These are phyloP conservation scores for Nevesoporus exiguus DNA, from an alignment of 768 basidiomycete genomes.

Conservation along the genomic window DNA sequence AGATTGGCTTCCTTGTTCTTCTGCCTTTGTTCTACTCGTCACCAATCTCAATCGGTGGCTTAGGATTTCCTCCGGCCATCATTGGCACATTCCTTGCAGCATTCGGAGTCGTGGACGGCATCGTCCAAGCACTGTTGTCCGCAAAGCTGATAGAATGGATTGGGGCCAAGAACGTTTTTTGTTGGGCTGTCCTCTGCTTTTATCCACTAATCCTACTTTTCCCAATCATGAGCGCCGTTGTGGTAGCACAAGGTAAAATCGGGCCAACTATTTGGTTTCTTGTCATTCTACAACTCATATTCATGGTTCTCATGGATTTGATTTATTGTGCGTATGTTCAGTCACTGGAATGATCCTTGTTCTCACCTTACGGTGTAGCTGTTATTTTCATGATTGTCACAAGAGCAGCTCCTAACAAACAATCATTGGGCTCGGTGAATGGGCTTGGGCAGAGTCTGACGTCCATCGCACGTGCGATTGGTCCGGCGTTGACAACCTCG, in stretches of 20 bases:
- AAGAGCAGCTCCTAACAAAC: slow-evolving; percentile 48
- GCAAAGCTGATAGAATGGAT: slow-evolving; percentile 37
- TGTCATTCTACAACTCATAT: slow-evolving; percentile 27
- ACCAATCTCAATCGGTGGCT: slow-evolving; percentile 41
- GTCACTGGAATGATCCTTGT: not conserved
- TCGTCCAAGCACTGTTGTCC: slow-evolving; percentile 40
- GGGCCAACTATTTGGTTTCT: slow-evolving; percentile 37
- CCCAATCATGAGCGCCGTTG: slow-evolving; percentile 43
- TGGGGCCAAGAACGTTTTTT: slow-evolving; percentile 42
- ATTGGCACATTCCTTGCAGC: slow-evolving; percentile 40
- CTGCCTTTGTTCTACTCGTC: slow-evolving; percentile 45
- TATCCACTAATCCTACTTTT: slow-evolving; percentile 40
- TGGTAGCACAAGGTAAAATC: slow-evolving; percentile 30
- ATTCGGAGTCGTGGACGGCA: slow-evolving; percentile 38
- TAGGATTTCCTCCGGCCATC: slow-evolving; percentile 37
- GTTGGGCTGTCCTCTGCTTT: slow-evolving; percentile 36
- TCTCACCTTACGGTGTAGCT: slow-evolving; percentile 24
- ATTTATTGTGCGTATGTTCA: slow-evolving; percentile 29
- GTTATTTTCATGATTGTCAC: slow-evolving; percentile 54
- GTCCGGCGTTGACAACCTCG: slow-evolving; percentile 47
- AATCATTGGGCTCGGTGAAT: slow-evolving; percentile 55
- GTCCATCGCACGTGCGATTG: slow-evolving; percentile 46
- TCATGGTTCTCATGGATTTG: slow-evolving; percentile 37
- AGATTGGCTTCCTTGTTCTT: slow-evolving; percentile 38
- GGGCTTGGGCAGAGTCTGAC: slow-evolving; percentile 51